These are phyloP conservation scores for Mercurialis annua DNA, from an alignment of 345 rosid species.

Conservation along the genomic window DNA sequence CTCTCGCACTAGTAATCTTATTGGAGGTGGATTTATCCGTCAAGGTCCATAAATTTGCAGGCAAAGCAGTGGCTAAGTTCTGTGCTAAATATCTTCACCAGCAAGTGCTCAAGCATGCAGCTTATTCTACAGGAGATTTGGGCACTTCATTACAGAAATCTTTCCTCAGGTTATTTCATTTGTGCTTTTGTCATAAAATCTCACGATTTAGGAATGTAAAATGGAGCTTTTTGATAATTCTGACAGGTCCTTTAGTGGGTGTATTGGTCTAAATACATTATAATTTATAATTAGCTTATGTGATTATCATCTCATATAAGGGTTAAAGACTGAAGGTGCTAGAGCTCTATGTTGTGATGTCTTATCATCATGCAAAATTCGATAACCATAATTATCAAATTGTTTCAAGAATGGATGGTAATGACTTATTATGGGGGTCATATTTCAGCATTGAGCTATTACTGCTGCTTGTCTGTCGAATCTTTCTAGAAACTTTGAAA, in stretches of 20 bases:
- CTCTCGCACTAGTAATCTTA: background rate
- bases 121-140: conserved; percentile 65
- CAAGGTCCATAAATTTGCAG: conserved; percentile 36
- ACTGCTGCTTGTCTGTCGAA: background rate
- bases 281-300: background rate
- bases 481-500: background rate
- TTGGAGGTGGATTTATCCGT: background rate
- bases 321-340: background rate
- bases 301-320: background rate
- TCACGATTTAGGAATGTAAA: background rate
- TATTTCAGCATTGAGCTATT: background rate
- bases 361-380: background rate
- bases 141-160: conserved; percentile 65
- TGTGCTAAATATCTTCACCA: conserved; percentile 88
- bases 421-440: background rate
- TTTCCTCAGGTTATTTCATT: conserved; percentile 64
- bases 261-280: background rate
- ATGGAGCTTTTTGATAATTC: background rate
- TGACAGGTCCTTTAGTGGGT: background rate
- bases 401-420: background rate
- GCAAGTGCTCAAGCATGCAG: conserved; percentile 67
- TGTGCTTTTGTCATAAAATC: background rate
- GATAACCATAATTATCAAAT: background rate
- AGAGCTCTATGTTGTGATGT: background rate
- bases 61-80: conserved; percentile 84